Evolutionary conservation across 2,329 filamentous ascomycete species (phyloP).

Genomic region (Dactylellina leptospora): DNA sequence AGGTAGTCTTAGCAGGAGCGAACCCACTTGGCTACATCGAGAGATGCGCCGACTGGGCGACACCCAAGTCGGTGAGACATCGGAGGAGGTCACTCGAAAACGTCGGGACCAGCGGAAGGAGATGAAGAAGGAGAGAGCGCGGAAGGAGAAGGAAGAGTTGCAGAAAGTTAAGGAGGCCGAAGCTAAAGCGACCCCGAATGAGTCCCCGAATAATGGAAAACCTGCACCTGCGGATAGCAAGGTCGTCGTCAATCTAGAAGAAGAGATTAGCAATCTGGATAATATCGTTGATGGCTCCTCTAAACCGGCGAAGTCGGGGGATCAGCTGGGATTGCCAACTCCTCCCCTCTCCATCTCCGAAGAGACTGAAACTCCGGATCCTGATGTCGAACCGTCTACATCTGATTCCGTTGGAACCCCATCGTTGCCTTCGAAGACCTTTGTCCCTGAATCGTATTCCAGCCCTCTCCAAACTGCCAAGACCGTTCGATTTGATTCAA

Average conservation of each 20-base stretch:
- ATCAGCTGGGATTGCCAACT: constrained; percentile 29
- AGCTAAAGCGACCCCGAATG: constrained; percentile 63
- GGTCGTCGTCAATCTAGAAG: constrained; percentile 30
- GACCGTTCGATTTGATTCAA: constrained; percentile 24
- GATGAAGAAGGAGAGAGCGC: constrained; percentile 91
- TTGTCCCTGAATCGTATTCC: background rate
- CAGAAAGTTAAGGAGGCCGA: constrained; percentile 69
- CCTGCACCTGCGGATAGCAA: constrained; percentile 24
- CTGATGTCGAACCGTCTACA: background rate
- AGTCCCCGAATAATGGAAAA: constrained; percentile 31
- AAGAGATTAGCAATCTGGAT: constrained; percentile 35
- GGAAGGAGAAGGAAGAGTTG: constrained; percentile 83
- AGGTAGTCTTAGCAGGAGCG: constrained; percentile 88
- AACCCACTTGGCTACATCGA: constrained; percentile 88
- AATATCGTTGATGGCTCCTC: background rate
- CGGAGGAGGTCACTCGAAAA: constrained; percentile 79
- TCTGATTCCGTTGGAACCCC: background rate
- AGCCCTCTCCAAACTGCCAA: constrained; percentile 9
- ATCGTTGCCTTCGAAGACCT: background rate
- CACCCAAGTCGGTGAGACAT: constrained; percentile 74
- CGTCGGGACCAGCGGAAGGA: constrained; percentile 81
- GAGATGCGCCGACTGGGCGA: constrained; percentile 72
- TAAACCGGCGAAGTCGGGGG: background rate
- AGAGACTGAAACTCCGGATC: constrained; percentile 16
- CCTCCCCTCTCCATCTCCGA: constrained; percentile 35